Evolutionary conservation across 495 filamentous ascomycete genomes (phyloP), one percentile per base, ranked within the genome.

Genomic region (Hypoxylon perforatum): DNA sequence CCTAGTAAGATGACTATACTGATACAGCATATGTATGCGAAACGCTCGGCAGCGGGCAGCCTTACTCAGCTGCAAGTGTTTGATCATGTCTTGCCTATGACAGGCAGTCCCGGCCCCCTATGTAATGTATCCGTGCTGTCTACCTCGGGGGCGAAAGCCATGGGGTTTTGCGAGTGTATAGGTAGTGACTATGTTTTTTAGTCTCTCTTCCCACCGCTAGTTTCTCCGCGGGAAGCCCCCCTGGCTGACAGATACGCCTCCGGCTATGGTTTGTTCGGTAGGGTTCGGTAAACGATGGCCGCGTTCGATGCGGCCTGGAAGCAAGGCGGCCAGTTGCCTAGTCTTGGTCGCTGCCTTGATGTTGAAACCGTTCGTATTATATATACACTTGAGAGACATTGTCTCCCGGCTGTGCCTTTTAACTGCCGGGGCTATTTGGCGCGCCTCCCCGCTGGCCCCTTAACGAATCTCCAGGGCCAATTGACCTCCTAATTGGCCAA

Each of bases 201-300:
- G 30, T 28, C 25, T 12, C 41, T 8, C 25, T 45, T n/a, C n/a
- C 50, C 56, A 69, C 65, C 55, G 65, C 60, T 61, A 21, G 44
- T 69, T 58, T 39, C 23, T 18, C 47, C 25, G 12, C 21, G 25
- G 23, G 15, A n/a, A 15, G 8, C 14, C 23, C 38, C 22, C 30
- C 21, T 36, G 61, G 66, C 66, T 69, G 57, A 65, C 57, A 35
- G 50, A 45, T 65, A 39, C 33, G 66, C 56, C 53, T 41, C 50
- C 54, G 53, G 15, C 47, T 52, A 8, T n/a, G n/a, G n/a, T n/a
- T n/a, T n/a, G n/a, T n/a, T n/a, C n/a, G n/a, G n/a, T n/a, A n/a
- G n/a, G n/a, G 41, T 14, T 48, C 51, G 35, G 19, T 53, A 38
- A 44, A 18, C 1, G 22, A 30, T n/a, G 45, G 58, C 38, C 48